A percentile compares a stretch with the other conserved stretches of the same genome.
These are phyloP conservation scores for Aspergillus egyptiacus DNA, from an alignment of 495 filamentous ascomycete genomes.

Conservation along the genomic window DNA sequence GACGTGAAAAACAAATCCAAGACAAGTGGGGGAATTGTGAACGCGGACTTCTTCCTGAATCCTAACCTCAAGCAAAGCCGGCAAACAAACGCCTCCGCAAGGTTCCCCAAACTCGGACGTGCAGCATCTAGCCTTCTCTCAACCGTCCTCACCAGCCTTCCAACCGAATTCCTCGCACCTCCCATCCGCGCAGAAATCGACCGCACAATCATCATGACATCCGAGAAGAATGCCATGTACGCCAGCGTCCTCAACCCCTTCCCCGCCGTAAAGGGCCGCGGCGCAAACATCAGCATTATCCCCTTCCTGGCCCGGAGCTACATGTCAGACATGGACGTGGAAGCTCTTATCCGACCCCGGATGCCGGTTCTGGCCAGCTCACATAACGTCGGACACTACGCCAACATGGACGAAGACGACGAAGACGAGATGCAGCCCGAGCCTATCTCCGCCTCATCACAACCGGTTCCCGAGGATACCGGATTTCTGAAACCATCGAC, in stretches of 20 bases:
- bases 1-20: slow-evolving; percentile 34
- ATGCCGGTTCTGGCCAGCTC: slow-evolving; percentile 49
- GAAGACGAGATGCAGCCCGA: slow-evolving; percentile 35
- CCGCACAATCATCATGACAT: slow-evolving; percentile 64
- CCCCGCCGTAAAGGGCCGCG: slow-evolving; percentile 49
- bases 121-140: slow-evolving; percentile 59
- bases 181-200: slow-evolving; percentile 67
- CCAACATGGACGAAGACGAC: slow-evolving; percentile 30
- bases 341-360: slow-evolving; percentile 63
- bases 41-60: slow-evolving; percentile 52
- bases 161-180: slow-evolving; percentile 54
- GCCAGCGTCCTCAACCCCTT: slow-evolving; percentile 75
- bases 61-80: slow-evolving; percentile 28
- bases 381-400: slow-evolving; percentile 24
- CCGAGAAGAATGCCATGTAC: slow-evolving; percentile 61
- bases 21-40: slow-evolving; percentile 32
- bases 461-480: slow-evolving; percentile 14
- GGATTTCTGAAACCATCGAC: slow-evolving; percentile 28
- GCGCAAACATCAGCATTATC: slow-evolving; percentile 60
- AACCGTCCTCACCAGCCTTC: slow-evolving; percentile 51
- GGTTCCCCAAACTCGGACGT: slow-evolving; percentile 26
- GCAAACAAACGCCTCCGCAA: slow-evolving; percentile 14
- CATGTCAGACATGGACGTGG: slow-evolving; percentile 56
- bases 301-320: slow-evolving; percentile 64
- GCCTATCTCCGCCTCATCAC: slow-evolving; percentile 5